Conservation (phyloP, 1,284 basidiomycete genomes). For the Amylostereum areolatum region DNA sequence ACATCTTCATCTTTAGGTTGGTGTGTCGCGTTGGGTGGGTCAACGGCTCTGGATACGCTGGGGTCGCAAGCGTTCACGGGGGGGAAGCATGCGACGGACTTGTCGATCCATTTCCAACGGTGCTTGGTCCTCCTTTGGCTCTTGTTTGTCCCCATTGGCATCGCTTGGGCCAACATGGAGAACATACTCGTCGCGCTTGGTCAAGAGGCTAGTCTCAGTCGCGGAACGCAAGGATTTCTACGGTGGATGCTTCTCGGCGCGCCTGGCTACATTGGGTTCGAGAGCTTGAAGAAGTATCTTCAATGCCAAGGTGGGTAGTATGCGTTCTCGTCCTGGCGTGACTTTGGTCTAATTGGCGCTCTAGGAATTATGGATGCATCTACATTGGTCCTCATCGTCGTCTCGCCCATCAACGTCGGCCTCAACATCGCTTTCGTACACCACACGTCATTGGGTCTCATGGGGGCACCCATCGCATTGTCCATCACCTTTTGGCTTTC, state of each 20-base stretch:
- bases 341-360: conserved; percentile 1
- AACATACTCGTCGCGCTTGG: conserved; percentile 57
- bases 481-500: conserved; percentile 67
- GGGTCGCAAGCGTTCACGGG: conserved; percentile 74
- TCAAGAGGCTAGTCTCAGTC: conserved; percentile 50
- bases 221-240: conserved; percentile 57
- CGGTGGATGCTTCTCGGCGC: conserved; percentile 58
- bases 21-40: conserved; percentile 71
- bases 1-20: conserved; percentile 48
- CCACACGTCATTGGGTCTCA: conserved; percentile 50
- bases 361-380: conserved; percentile 71
- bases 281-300: conserved; percentile 72
- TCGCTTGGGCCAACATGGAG: conserved; percentile 56
- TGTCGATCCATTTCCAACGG: conserved; percentile 66
- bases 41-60: conserved; percentile 71
- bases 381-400: conserved; percentile 50
- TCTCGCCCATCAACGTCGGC: conserved; percentile 59
- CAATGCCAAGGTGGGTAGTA: conserved; percentile 63
- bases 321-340: neutral
- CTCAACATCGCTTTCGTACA: conserved; percentile 58
- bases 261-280: conserved; percentile 71
- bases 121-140: conserved; percentile 58
- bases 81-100: conserved; percentile 44
- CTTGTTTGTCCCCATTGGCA: conserved; percentile 54
- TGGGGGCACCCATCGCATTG: conserved; percentile 61